Base-by-base conservation (phyloP, 805 yeast genomes). In the Pichia californica region DNA sequence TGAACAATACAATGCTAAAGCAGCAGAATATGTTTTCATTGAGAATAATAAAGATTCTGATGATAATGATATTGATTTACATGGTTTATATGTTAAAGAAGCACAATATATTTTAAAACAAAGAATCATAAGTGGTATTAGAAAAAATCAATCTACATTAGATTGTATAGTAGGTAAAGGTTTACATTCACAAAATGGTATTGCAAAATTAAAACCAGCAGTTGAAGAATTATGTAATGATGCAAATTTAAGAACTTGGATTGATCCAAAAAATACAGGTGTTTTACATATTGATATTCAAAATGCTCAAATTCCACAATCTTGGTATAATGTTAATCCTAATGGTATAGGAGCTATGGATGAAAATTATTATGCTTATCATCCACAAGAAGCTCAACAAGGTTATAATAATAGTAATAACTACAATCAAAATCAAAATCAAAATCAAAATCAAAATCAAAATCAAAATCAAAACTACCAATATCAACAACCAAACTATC, bases 121-220 rank as follows among this genome's bases (percentile, higher is more conserved):
- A 47, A 72, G 98, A 45, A 74, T 91, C 38, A 71, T 73, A n/a
- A 79, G 78, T 23, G 87, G 81, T 42, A 70, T 77, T 14, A 67
- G 77, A 20, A 64, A 72, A 27, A 68, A 75, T 43, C 93, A 86
- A 56, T 62, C 73, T 3, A 76, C 74, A 39, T 66, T 91, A 35
- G 76, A 79, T 50, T 93, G 88, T 18, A 89, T 91, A 60, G 97
- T 88, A 9, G 98, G 98, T 9, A 91, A 91, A 63, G 98, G 97
- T 7, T 58, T 79, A 33, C 98, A 89, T 60, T 86, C 96, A 1
- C 70, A 73, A 41, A 70, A 79, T 51, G 95, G 94, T 13, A 76
- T 87, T 41, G 89, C 96, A 33, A 89, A 88, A 62, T 64, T 91
- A 53, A 85, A 83, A 61, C 97, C 97, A 2, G 96, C 96, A 0